phyloP scores from a whole-genome alignment of 768 basidiomycete species.

The Lyophyllum decastes region DNA sequence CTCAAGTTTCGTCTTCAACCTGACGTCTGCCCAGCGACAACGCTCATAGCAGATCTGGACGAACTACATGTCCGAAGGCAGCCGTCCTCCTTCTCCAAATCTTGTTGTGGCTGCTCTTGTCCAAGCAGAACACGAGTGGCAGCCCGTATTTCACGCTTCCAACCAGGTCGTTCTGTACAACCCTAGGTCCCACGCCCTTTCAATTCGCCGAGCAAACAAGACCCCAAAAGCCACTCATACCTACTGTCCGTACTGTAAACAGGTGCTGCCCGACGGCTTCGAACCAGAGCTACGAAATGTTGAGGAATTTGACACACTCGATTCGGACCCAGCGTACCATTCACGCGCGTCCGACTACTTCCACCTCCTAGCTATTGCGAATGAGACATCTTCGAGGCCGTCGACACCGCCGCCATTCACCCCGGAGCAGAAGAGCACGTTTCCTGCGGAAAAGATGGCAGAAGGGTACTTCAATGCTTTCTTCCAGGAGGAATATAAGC shows the following conservation, averaged over 20 bases:
- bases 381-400: slow-evolving; percentile 60
- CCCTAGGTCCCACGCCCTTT: slow-evolving; percentile 79
- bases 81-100: slow-evolving; percentile 17
- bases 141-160: slow-evolving; percentile 77
- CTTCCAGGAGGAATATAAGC: slow-evolving; percentile 84
- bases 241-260: slow-evolving; percentile 78
- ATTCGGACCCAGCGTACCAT: slow-evolving; percentile 42
- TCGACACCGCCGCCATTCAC: slow-evolving; percentile 45
- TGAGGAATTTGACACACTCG: slow-evolving; percentile 28
- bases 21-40: not conserved
- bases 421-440: slow-evolving; percentile 34
- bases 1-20: not conserved
- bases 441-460: slow-evolving; percentile 76
- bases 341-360: slow-evolving; percentile 79
- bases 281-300: slow-evolving; percentile 18
- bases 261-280: slow-evolving; percentile 51
- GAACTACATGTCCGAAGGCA: slow-evolving; percentile 12
- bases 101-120: slow-evolving; percentile 19
- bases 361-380: slow-evolving; percentile 71
- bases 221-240: slow-evolving; percentile 21
- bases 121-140: slow-evolving; percentile 52
- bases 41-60: not conserved
- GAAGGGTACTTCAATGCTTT: slow-evolving; percentile 93
- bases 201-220: slow-evolving; percentile 48
- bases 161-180: slow-evolving; percentile 90